Evolutionary conservation across 495 filamentous ascomycete species (phyloP).

Genomic region (Tuber umbilicatum): DNA sequence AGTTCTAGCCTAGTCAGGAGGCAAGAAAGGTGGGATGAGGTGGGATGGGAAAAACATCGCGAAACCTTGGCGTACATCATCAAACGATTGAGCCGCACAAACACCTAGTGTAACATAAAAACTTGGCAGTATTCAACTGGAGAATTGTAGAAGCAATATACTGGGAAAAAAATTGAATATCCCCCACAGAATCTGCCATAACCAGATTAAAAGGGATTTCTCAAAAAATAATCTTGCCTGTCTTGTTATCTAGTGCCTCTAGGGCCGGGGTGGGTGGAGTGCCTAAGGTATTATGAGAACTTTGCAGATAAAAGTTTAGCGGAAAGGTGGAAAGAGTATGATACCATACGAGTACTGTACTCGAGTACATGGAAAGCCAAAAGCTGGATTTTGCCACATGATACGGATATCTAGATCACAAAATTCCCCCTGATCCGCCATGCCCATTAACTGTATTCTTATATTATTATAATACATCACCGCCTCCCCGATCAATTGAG

Average conservation of each 20-base stretch:
- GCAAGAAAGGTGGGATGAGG: not conserved
- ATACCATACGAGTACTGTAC: too few species aligned
- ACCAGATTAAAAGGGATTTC: too few species aligned
- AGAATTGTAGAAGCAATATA: too few species aligned
- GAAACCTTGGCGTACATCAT: slow-evolving; percentile 26
- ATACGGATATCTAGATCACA: not conserved
- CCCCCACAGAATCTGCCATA: too few species aligned
- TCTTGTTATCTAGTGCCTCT: too few species aligned
- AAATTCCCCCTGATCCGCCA: not conserved
- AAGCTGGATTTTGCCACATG: not conserved
- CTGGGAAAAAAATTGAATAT: too few species aligned
- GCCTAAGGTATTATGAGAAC: too few species aligned
- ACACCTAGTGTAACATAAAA: too few species aligned
- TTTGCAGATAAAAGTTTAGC: not conserved
- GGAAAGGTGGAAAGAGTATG: too few species aligned
- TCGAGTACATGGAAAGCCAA: not conserved
- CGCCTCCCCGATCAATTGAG: not conserved
- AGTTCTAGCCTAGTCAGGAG: not conserved
- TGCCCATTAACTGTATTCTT: not conserved
- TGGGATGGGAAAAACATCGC: not conserved
- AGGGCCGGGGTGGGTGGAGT: too few species aligned
- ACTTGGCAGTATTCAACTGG: too few species aligned
- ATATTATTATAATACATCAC: not conserved
- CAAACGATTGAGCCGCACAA: slow-evolving; percentile 8
- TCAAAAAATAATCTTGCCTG: too few species aligned